Evolutionary conservation across 768 basidiomycete species (phyloP).

Genomic region (Naematelia encephala): DNA sequence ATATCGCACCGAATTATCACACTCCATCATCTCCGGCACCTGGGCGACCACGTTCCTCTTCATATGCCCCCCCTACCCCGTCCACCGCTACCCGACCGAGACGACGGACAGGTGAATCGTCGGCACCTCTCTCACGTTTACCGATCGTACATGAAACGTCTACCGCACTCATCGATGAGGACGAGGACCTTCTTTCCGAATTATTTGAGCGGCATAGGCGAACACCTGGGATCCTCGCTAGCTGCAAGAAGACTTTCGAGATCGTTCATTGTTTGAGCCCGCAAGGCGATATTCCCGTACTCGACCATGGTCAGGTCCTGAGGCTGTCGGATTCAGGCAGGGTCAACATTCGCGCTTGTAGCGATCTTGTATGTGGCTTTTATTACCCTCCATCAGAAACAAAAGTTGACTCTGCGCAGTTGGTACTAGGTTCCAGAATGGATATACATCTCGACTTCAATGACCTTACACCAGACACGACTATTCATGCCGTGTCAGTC

Average conservation of each 20-base stretch:
- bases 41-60: background rate
- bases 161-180: background rate
- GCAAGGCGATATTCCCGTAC: background rate
- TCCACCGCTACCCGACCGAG: background rate
- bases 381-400: too few relatives aligned
- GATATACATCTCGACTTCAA: constrained; percentile 8
- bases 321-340: constrained; percentile 7
- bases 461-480: constrained; percentile 7
- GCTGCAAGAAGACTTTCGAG: background rate
- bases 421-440: constrained; percentile 11
- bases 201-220: background rate
- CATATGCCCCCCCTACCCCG: background rate
- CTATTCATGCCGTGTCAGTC: constrained; percentile 13
- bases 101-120: background rate
- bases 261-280: background rate
- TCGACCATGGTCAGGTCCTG: background rate
- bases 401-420: background rate
- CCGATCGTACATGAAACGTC: background rate
- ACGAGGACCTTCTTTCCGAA: background rate
- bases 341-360: background rate
- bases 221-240: constrained; percentile 1
- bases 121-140: background rate
- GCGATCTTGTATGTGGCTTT: constrained; percentile 1
- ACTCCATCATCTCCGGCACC: background rate
- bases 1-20: constrained; percentile 5